These are phyloP conservation scores for Kuraishia ogatae DNA, from an alignment of 805 yeast species.

Conservation along the genomic window DNA sequence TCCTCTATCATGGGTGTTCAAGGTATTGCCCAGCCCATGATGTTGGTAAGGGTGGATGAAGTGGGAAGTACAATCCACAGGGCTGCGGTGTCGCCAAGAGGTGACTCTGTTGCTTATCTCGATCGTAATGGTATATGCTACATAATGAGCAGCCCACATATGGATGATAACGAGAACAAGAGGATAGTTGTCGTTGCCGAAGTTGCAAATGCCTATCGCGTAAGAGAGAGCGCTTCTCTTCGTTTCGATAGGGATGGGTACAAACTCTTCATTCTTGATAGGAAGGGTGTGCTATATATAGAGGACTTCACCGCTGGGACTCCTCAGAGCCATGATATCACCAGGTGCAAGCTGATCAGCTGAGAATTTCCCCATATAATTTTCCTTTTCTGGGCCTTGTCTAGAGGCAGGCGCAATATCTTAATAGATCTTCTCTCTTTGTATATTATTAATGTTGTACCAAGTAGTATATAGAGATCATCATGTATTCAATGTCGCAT, in stretches of 20 bases:
- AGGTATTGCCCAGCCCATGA: conserved; percentile 47
- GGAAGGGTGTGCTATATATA: conserved; percentile 71
- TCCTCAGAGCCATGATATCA: conserved; percentile 60
- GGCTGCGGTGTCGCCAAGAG: conserved; percentile 72
- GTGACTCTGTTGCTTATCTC: conserved; percentile 76
- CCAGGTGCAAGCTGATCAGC: conserved; percentile 54
- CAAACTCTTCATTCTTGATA: conserved; percentile 62
- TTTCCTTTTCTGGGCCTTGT: no score
- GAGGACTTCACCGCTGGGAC: conserved; percentile 86
- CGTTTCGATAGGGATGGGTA: conserved; percentile 78
- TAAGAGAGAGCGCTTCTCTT: conserved; percentile 71
- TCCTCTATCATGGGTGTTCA: conserved; percentile 28
- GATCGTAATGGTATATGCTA: conserved; percentile 74
- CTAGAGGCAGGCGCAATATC: no score
- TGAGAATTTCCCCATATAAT: conserved; percentile 7
- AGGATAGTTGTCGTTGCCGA: conserved; percentile 66
- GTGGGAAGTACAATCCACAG: conserved; percentile 74
- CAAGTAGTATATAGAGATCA: no score
- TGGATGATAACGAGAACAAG: conserved; percentile 45
- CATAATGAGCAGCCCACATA: conserved; percentile 52
- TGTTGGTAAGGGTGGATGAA: conserved; percentile 61
- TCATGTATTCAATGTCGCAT: no score
- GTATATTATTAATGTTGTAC: no score
- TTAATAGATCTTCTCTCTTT: no score
- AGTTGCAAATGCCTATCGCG: conserved; percentile 66